phyloP scores from a whole-genome alignment of 345 rosid species.

The Salix dunnii region DNA sequence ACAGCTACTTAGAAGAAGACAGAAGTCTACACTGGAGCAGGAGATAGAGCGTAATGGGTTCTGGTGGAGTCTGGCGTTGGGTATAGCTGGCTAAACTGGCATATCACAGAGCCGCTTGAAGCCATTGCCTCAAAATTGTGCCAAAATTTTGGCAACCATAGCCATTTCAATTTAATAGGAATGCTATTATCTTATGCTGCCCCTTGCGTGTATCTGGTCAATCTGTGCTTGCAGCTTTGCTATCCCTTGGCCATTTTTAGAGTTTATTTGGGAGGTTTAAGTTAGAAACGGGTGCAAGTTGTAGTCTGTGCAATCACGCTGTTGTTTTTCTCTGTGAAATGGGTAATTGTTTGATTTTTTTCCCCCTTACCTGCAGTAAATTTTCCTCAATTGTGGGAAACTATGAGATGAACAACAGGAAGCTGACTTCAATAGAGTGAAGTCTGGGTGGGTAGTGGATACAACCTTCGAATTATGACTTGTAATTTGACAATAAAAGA shows the following conservation, averaged over 20 bases:
- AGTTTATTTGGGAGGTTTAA: background rate
- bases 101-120: constrained; percentile 13
- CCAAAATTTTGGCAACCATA: background rate
- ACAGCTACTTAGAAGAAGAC: constrained; percentile 68
- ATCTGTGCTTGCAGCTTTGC: background rate
- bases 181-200: background rate
- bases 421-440: no score
- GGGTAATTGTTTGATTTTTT: background rate
- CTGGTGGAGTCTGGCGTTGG: constrained; percentile 88
- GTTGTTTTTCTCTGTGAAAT: constrained; percentile 1
- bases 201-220: background rate
- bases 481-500: background rate
- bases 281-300: background rate
- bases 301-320: constrained; percentile 4
- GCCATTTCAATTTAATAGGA: background rate
- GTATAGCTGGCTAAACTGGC: constrained; percentile 41
- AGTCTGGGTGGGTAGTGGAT: background rate
- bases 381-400: background rate
- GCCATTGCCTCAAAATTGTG: constrained; percentile 8
- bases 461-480: background rate
- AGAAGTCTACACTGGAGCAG: constrained; percentile 62
- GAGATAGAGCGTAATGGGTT: constrained; percentile 58
- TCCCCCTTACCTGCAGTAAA: no score
- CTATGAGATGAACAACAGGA: no score
- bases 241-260: background rate